Conservation (phyloP, 2,329 filamentous ascomycete genomes). For the Simplicillium aogashimaense region DNA sequence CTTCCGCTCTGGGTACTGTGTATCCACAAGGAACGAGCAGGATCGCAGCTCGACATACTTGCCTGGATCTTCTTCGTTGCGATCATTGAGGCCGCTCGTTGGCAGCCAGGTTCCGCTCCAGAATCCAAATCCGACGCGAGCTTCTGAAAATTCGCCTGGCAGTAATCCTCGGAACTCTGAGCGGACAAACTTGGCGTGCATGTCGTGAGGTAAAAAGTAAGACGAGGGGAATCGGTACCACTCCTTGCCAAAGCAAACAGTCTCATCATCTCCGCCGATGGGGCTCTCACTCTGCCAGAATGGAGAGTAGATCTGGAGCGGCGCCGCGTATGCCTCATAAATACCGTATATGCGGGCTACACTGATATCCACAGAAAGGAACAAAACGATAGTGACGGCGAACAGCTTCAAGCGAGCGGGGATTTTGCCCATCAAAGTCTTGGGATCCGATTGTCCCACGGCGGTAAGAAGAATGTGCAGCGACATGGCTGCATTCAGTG, state of each 20-base stretch:
- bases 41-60: constrained; percentile 75
- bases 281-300: constrained; percentile 46
- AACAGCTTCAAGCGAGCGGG: constrained; percentile 66
- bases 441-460: constrained; percentile 61
- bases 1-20: constrained; percentile 56
- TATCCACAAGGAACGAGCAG: constrained; percentile 83
- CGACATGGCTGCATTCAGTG: constrained; percentile 77
- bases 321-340: constrained; percentile 74
- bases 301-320: constrained; percentile 59
- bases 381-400: constrained; percentile 47
- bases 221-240: constrained; percentile 97
- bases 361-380: constrained; percentile 56
- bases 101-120: constrained; percentile 78
- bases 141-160: constrained; percentile 82
- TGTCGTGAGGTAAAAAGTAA: constrained; percentile 76
- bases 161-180: constrained; percentile 84
- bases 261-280: constrained; percentile 51
- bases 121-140: constrained; percentile 56
- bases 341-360: constrained; percentile 66
- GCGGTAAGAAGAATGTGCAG: constrained; percentile 71
- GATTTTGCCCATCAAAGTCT: constrained; percentile 58
- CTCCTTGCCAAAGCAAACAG: constrained; percentile 86
- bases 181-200: constrained; percentile 80
- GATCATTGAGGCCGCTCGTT: constrained; percentile 81
- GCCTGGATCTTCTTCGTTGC: constrained; percentile 72